phyloP scores from a whole-genome alignment of 2,329 filamentous ascomycete genomes.

The Macrophomina tecta region DNA sequence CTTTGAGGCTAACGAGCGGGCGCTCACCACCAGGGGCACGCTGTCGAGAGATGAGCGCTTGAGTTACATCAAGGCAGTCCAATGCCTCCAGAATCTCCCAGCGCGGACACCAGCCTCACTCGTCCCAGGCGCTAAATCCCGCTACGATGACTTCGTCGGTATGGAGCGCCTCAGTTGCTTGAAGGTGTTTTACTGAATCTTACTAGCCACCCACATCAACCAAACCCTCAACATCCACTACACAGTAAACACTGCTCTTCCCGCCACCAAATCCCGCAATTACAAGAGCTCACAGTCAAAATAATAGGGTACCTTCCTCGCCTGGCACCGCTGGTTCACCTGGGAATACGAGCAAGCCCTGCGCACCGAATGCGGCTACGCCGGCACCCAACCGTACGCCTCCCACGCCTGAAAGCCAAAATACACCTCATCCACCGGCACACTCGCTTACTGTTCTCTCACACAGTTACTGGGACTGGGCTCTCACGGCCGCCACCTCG shows the following conservation, averaged over 20 bases:
- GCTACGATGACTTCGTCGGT: slow-evolving; percentile 45
- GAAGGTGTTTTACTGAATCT: neutral
- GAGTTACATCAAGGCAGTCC: slow-evolving; percentile 43
- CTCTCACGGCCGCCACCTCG: neutral
- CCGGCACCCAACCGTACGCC: slow-evolving; percentile 54
- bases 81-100: slow-evolving; percentile 40
- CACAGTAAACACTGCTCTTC: slow-evolving; percentile 33
- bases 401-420: slow-evolving; percentile 38
- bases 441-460: too few species aligned
- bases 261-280: neutral
- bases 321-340: slow-evolving; percentile 51
- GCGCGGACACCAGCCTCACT: slow-evolving; percentile 37
- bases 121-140: slow-evolving; percentile 40
- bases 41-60: slow-evolving; percentile 34
- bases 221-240: slow-evolving; percentile 42
- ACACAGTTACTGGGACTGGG: slow-evolving; percentile 8
- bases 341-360: slow-evolving; percentile 51
- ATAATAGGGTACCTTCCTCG: slow-evolving; percentile 39
- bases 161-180: too few species aligned
- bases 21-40: neutral
- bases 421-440: too few species aligned
- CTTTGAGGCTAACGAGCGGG: neutral
- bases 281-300: too few species aligned
- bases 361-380: slow-evolving; percentile 51
- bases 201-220: slow-evolving; percentile 39